Percentiles rank a stretch among this genome's conserved stretches.
These are phyloP conservation scores for Ceratocystis lukuohia DNA, from an alignment of 2,329 filamentous ascomycete species.

Conservation along the genomic window DNA sequence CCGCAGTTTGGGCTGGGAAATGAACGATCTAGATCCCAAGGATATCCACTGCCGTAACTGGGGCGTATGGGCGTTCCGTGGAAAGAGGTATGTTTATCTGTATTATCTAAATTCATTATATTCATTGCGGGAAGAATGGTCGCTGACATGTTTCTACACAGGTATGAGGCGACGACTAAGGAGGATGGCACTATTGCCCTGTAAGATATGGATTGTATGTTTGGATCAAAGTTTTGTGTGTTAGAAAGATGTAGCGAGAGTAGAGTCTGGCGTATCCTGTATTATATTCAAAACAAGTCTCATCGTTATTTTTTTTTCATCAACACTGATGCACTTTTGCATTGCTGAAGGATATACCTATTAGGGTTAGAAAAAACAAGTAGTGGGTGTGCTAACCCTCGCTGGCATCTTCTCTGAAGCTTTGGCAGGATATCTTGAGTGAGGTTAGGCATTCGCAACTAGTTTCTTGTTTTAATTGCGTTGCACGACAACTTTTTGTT, in stretches of 20 bases:
- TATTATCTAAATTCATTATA: background rate
- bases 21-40: constrained; percentile 89
- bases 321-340: background rate
- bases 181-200: constrained; percentile 24
- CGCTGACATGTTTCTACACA: constrained; percentile 28
- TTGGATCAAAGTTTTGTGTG: constrained; percentile 4
- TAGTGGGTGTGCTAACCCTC: background rate
- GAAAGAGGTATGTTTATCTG: constrained; percentile 61
- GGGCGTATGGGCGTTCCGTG: constrained; percentile 93
- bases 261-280: constrained; percentile 2
- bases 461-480: background rate
- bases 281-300: background rate
- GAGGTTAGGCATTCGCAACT: background rate
- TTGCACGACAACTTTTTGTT: background rate
- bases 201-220: constrained; percentile 15
- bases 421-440: background rate
- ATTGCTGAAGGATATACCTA: no score
- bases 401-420: background rate
- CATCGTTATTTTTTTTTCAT: background rate
- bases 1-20: constrained; percentile 86
- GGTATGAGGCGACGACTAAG: constrained; percentile 51
- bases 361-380: background rate
- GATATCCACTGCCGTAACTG: constrained; percentile 94
- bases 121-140: background rate
- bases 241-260: background rate